Percentiles rank a stretch among this genome's conserved stretches.
phyloP scores from a whole-genome alignment of 1,284 basidiomycete genomes.

The Xerocomus nothofagi region DNA sequence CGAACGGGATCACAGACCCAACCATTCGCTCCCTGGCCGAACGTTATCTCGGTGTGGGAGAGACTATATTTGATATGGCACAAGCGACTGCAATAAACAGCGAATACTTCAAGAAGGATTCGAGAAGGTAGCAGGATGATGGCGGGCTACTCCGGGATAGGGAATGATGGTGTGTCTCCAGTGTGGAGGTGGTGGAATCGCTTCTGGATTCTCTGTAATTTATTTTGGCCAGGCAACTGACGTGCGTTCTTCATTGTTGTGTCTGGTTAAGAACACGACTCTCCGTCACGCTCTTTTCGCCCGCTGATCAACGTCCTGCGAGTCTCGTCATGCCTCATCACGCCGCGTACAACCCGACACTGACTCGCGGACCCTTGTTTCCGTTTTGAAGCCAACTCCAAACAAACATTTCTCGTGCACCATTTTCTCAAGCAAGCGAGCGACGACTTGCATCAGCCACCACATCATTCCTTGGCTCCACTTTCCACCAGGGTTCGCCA shows the following conservation, averaged over 20 bases:
- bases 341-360: background rate
- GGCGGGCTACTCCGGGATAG: background rate
- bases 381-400: background rate
- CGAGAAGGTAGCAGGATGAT: slow-evolving; percentile 30
- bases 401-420: background rate
- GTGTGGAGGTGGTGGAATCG: slow-evolving; percentile 11
- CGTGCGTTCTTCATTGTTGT: slow-evolving; percentile 29
- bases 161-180: slow-evolving; percentile 8
- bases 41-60: slow-evolving; percentile 83
- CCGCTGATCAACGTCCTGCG: background rate
- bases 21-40: slow-evolving; percentile 77
- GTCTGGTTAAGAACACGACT: slow-evolving; percentile 13
- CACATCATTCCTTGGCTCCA: background rate
- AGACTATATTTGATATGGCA: slow-evolving; percentile 83
- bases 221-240: slow-evolving; percentile 23
- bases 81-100: slow-evolving; percentile 82
- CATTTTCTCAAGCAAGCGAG: background rate
- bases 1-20: slow-evolving; percentile 69
- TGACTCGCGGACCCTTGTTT: background rate
- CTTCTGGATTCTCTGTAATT: slow-evolving; percentile 34
- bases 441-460: background rate
- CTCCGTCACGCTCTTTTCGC: slow-evolving; percentile 4
- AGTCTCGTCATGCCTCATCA: background rate
- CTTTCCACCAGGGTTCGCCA: background rate
- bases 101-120: slow-evolving; percentile 67